phyloP scores from a whole-genome alignment of 352 stramenopile species.

The Globisporangium emineosum region DNA sequence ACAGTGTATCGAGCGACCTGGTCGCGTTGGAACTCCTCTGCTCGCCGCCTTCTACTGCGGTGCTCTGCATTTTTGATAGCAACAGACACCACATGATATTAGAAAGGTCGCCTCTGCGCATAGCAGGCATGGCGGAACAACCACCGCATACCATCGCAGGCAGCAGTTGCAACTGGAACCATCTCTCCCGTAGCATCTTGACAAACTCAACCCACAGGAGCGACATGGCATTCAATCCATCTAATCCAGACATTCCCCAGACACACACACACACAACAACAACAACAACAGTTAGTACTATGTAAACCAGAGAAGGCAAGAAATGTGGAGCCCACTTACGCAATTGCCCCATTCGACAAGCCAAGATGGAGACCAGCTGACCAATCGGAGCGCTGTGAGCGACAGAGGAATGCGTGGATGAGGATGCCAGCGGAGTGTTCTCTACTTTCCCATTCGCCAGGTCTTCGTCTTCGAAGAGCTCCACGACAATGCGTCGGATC shows the following conservation, averaged over 20 bases:
- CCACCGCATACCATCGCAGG: constrained; percentile 77
- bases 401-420: constrained; percentile 8
- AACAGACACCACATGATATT: neutral
- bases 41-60: constrained; percentile 22
- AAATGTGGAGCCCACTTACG: constrained; percentile 36
- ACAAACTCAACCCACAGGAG: constrained; percentile 85
- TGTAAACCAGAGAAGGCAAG: neutral
- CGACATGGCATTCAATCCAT: constrained; percentile 70
- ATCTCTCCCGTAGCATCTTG: constrained; percentile 64
- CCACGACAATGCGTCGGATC: constrained; percentile 46
- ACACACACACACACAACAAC: neutral
- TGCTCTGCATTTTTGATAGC: constrained; percentile 25
- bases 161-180: constrained; percentile 62
- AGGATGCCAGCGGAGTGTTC: neutral
- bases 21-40: constrained; percentile 28
- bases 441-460: constrained; percentile 10
- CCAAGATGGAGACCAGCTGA: constrained; percentile 65
- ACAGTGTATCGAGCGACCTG: constrained; percentile 44
- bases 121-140: no score
- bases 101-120: no score
- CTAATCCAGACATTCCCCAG: constrained; percentile 21
- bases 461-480: constrained; percentile 54
- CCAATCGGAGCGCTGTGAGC: constrained; percentile 53
- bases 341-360: constrained; percentile 62
- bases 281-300: neutral